Conservation (phyloP, 129 eudicot genomes). For the Chrysanthemum makinoi region DNA sequence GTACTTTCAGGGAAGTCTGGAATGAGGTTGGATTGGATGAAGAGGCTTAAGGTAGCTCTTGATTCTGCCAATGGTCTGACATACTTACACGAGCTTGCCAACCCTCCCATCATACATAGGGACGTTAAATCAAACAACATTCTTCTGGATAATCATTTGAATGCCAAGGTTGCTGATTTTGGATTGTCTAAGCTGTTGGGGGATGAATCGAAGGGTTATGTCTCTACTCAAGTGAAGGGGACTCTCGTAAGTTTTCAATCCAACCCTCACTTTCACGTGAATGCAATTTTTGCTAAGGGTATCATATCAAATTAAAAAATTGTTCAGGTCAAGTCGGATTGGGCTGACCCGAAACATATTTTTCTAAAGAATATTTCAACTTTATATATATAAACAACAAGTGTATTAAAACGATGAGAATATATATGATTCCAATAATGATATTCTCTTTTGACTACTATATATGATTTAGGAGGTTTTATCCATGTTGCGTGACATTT, state of each 20-base stretch:
- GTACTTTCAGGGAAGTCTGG: slow-evolving; percentile 55
- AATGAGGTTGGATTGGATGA: slow-evolving; percentile 54
- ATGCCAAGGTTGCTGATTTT: slow-evolving; percentile 89
- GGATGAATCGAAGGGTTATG: slow-evolving; percentile 60
- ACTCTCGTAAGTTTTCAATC: slow-evolving; percentile 54
- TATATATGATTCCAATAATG: too few relatives aligned
- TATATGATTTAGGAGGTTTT: too few relatives aligned
- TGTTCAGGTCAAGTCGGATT: neutral
- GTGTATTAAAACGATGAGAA: too few relatives aligned
- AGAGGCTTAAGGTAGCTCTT: slow-evolving; percentile 60
- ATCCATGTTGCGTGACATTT: too few relatives aligned
- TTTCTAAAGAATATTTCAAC: too few relatives aligned
- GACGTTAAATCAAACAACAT: slow-evolving; percentile 85
- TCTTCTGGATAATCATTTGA: slow-evolving; percentile 54
- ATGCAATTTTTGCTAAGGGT: neutral
- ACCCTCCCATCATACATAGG: slow-evolving; percentile 87
- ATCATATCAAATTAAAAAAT: neutral
- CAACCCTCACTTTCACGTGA: neutral
- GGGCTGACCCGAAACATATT: neutral
- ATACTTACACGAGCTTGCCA: slow-evolving; percentile 85
- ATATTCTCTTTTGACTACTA: too few relatives aligned
- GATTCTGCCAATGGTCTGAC: slow-evolving; percentile 72
- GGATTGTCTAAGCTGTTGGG: slow-evolving; percentile 71
- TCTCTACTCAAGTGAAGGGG: slow-evolving; percentile 86
- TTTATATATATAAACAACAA: too few relatives aligned